Evolutionary conservation across 352 stramenopile genomes (phyloP).

Genomic region (Globisporangium paroecandrum): DNA sequence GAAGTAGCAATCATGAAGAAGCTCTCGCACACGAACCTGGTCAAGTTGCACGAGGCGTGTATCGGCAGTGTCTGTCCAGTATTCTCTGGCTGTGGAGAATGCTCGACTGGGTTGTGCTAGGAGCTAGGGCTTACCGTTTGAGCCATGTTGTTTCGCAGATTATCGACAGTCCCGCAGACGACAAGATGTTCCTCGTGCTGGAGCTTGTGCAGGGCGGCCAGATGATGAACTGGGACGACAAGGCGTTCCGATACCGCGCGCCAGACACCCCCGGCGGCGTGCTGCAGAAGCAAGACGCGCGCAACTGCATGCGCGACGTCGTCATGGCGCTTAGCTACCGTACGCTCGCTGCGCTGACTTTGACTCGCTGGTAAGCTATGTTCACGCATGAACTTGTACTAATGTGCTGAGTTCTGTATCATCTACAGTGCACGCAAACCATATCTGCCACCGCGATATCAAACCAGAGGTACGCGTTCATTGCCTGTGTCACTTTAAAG

Average conservation of each 20-base stretch:
- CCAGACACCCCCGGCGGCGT: constrained; percentile 24
- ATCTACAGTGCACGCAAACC: constrained; percentile 59
- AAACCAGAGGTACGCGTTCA: constrained; percentile 42
- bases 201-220: constrained; percentile 80
- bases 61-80: neutral
- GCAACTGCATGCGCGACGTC: constrained; percentile 70
- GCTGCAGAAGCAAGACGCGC: constrained; percentile 36
- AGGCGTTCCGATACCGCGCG: constrained; percentile 54
- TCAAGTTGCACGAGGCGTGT: constrained; percentile 56
- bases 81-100: neutral
- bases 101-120: neutral
- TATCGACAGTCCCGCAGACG: constrained; percentile 73
- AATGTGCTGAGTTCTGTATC: neutral
- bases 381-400: no score
- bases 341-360: constrained; percentile 21
- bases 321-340: constrained; percentile 72
- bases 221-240: constrained; percentile 85
- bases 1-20: constrained; percentile 87
- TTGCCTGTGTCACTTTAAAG: neutral
- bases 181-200: constrained; percentile 80
- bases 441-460: constrained; percentile 86
- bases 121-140: no score
- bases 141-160: constrained; percentile 27
- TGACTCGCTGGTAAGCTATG: neutral
- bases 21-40: constrained; percentile 59